Percentiles rank a stretch among this genome's conserved stretches.
These are phyloP conservation scores for Xerocomus brunneocitrinus DNA, from an alignment of 768 basidiomycete species.

Conservation along the genomic window DNA sequence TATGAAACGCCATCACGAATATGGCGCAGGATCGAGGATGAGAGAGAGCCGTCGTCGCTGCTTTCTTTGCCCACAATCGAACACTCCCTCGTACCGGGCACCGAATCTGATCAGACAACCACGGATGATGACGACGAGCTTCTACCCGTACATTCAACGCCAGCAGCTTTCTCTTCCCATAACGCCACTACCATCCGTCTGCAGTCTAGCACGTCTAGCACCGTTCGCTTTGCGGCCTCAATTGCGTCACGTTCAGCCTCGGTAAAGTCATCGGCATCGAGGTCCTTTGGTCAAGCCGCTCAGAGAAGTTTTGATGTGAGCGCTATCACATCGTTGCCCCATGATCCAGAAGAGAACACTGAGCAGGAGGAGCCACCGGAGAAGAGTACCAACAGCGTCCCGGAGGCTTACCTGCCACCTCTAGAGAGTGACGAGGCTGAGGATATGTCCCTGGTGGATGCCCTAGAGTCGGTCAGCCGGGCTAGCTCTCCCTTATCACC, in stretches of 20 bases:
- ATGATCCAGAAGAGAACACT: constrained; percentile 31
- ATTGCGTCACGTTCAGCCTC: constrained; percentile 42
- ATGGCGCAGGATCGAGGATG: constrained; percentile 80
- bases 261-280: constrained; percentile 33
- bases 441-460: constrained; percentile 51
- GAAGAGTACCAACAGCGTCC: constrained; percentile 48
- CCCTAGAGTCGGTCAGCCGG: constrained; percentile 52
- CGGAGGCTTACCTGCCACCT: constrained; percentile 50
- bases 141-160: constrained; percentile 65
- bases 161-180: constrained; percentile 46
- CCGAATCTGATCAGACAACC: constrained; percentile 33
- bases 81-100: constrained; percentile 46
- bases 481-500: constrained; percentile 45
- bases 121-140: constrained; percentile 41
- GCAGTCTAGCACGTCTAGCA: constrained; percentile 48
- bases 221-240: constrained; percentile 49
- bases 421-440: constrained; percentile 41
- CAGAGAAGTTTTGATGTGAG: constrained; percentile 58
- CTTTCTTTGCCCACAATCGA: constrained; percentile 74
- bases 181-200: constrained; percentile 48
- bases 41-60: constrained; percentile 74
- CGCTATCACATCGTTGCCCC: constrained; percentile 51
- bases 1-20: constrained; percentile 82
- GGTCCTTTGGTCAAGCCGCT: constrained; percentile 29
- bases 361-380: constrained; percentile 36